Evolutionary conservation across 805 yeast genomes (phyloP), one percentile per base, ranked within the genome.

Genomic region (Cyberlindnera euphorbiiphila): DNA sequence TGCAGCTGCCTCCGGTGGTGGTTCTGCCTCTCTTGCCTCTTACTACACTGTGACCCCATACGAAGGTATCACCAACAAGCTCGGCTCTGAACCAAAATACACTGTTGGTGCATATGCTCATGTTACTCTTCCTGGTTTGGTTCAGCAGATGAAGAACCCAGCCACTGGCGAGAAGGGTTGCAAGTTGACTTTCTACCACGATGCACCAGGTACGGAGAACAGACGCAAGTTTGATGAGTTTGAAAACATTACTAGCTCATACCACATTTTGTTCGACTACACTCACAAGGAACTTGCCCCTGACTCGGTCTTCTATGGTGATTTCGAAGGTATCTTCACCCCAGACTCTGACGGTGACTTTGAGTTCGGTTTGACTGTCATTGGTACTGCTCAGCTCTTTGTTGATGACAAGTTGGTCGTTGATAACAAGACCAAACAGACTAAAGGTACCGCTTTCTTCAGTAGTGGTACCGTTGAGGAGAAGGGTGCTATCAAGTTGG

Each of bases 1-100:
- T 17, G 60, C 74, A 9, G 68, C 70, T 32, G 68, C 64, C 40
- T 69, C 74, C 17, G 82, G 84, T 42, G 84, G 84, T 43, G 84
- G 84, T 9, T 75, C 81, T 17, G 80, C 82, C 33, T 63, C 76
- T 10, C 56, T 74, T 49, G 53, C 53, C 16, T 64, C 76, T 7
- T 66, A 71, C 49, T 71, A 73, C 52, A 59, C 63, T n/a, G 62
- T 70, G 6, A 61, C 76, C 12, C 77, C 78, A 3, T 70, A 54
- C 27, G 75, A 72, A 13, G 76, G 71, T 19, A 66, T 75, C 39
- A 28, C 56, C 6, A 42, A 53, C 22, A 59, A 58, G 37, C 11
- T 47, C 19, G 57, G 54, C 4, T 25, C 37, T n/a, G 41, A 53
- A 3, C 41, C 62, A 18, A 48, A 45, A 12, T 60, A 59, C 39